phyloP scores from a whole-genome alignment of 2,329 filamentous ascomycete genomes.

The Fusarium setosum region DNA sequence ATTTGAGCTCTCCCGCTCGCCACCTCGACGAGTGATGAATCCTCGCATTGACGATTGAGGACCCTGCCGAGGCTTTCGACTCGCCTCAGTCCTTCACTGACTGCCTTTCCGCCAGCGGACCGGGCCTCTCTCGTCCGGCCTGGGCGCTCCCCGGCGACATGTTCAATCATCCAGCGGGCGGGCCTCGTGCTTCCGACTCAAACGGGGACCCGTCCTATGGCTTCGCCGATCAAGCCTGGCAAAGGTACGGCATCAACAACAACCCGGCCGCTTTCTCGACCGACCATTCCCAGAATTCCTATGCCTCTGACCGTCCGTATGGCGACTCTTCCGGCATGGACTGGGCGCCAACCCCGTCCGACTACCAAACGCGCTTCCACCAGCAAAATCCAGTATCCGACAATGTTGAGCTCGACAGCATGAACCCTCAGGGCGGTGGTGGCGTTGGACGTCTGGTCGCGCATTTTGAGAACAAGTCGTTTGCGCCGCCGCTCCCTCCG shows the following conservation, averaged over 20 bases:
- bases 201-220: constrained; percentile 44
- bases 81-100: constrained; percentile 52
- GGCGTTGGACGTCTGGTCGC: constrained; percentile 53
- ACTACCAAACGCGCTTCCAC: constrained; percentile 44
- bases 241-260: constrained; percentile 43
- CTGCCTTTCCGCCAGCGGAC: constrained; percentile 48
- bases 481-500: constrained; percentile 50
- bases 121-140: constrained; percentile 47
- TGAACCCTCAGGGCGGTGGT: constrained; percentile 40
- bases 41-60: constrained; percentile 49
- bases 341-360: constrained; percentile 49
- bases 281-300: constrained; percentile 36
- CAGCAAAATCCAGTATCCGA: constrained; percentile 35
- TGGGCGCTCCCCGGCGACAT: constrained; percentile 49
- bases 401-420: constrained; percentile 44
- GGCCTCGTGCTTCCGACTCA: constrained; percentile 46
- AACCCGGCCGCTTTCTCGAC: constrained; percentile 36
- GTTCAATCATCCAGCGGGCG: constrained; percentile 50
- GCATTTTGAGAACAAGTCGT: constrained; percentile 55
- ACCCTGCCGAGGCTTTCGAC: constrained; percentile 52
- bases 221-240: constrained; percentile 48
- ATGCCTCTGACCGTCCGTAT: constrained; percentile 43
- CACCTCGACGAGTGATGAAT: constrained; percentile 52
- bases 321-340: constrained; percentile 50
- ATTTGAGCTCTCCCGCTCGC: constrained; percentile 47